Evolutionary conservation across 352 stramenopile species (phyloP), one percentile per base, ranked within the genome.

Genomic region (Ophiocytium majus): DNA sequence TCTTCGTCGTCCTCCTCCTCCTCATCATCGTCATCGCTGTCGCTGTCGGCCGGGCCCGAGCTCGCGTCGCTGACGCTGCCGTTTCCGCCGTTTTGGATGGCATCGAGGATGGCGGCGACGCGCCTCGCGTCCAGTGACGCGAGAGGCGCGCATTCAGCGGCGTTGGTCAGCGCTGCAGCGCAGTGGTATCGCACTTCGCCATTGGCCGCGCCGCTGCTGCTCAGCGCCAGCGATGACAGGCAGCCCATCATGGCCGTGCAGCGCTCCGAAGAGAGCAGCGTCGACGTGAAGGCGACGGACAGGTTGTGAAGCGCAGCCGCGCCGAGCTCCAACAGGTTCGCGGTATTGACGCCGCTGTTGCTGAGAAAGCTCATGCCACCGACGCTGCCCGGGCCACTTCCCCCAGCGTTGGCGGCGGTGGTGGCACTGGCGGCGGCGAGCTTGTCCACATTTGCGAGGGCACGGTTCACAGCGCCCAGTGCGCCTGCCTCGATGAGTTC

Each of bases 291-390:
- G 31, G 64, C 64, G 31, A 17, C 31, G 64, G 5, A 17, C 64
- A 76, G 34, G 64, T 76, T 76, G 64, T 76, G 64, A 5, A 76
- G 31, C 64, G 64, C 64, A 5, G 64, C 31, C 64, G 64, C 31
- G 31, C 5, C 64, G 31, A 34, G 31, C 31, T 5, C 64, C 5
- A 76, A 5, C 5, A 76, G 64, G 5, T 34, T 10, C 5, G 64
- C 5, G 64, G 10, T 37, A 17, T 76, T 76, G 34, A 17, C 17
- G 34, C 31, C 64, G 34, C 31, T 17, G 34, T 10, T 28, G 28
- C 17, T 28, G 17, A 66, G 57, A n/a, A n/a, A n/a, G n/a, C n/a
- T n/a, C n/a, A n/a, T n/a, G n/a, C n/a, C n/a, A n/a, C n/a, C n/a
- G n/a, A n/a, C n/a, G n/a, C n/a, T n/a, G n/a, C n/a, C n/a, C n/a